Base-by-base conservation (phyloP, 2,329 filamentous ascomycete species). In the Phialophora chinensis region DNA sequence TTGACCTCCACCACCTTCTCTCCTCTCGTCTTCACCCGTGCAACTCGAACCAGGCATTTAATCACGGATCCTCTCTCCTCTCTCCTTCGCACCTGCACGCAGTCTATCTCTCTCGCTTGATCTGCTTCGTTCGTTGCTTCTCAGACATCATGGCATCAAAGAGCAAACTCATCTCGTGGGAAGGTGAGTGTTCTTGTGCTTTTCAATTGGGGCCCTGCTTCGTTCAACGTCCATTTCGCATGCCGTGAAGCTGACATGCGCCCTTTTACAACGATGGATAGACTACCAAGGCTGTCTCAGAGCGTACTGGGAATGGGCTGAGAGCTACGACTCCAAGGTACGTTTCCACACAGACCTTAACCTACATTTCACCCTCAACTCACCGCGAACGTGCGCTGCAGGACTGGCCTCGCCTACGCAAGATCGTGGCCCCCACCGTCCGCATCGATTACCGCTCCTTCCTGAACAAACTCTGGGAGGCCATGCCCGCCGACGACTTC, bases 401-500 rank as follows among this genome's bases (percentile, higher is more conserved):
- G 77, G 78, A 81, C 70, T 80, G 78, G 78, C 73, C 74, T 25
- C 77, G 78, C 27, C 75, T 81, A 11, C 73, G 74, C 62, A 74
- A 74, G 38, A 79, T 79, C 71, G 77, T 84, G 53, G 80, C 82
- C 12, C 81, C 82, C 1, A 78, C 82, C 76, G 69, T 87, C 76
- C 76, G 89, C 83, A 84, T 92, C 73, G 90, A 93, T 82, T 93
- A 93, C 84, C 86, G 85, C 59, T 83, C 84, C 49, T 86, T 89
- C 76, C 83, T 87, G 60, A 82, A 86, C 75, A 84, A 84, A 74
- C 76, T 85, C 63, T 89, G 86, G 86, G 83, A 86, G 57, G 81
- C 83, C 58, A 88, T 89, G 86, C 80, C 85, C 1, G 85, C 86
- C 0, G 82, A 85, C 2, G 85, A 88, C n/a, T 90, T 84, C 78